Evolutionary conservation across 2,329 filamentous ascomycete genomes (phyloP).

Genomic region (Aspergillus tubingensis): DNA sequence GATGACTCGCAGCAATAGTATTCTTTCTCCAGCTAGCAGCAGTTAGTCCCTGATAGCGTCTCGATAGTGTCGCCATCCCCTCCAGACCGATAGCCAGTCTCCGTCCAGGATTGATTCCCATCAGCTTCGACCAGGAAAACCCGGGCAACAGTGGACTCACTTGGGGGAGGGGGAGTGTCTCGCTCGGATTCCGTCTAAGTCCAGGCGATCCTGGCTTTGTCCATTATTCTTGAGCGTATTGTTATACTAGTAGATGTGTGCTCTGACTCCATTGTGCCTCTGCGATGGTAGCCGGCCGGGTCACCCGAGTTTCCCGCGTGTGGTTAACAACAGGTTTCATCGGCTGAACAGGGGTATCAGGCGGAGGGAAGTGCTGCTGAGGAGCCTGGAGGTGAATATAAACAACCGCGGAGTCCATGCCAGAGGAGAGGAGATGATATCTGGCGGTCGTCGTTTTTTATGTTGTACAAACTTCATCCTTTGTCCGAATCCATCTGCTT

Average conservation of each 20-base stretch:
- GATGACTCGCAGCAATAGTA: conserved; percentile 13
- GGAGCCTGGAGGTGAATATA: conserved; percentile 3
- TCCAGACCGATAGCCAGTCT: conserved; percentile 9
- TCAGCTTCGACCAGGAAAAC: not conserved
- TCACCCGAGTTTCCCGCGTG: conserved; percentile 21
- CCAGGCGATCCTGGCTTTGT: not conserved
- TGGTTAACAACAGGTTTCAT: conserved; percentile 16
- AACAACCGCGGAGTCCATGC: not conserved
- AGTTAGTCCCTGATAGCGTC: not conserved
- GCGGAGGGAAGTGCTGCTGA: not conserved
- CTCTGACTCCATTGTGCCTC: not conserved
- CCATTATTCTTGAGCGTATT: not conserved
- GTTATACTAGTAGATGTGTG: not conserved
- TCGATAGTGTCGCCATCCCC: not conserved
- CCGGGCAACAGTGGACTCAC: conserved; percentile 3
- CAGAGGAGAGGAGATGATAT: not conserved
- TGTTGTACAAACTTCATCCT: not conserved
- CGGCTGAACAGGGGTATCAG: conserved; percentile 11
- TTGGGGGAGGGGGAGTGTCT: conserved; percentile 1
- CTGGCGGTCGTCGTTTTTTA: not conserved
- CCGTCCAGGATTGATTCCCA: not conserved
- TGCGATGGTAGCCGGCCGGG: conserved; percentile 6
- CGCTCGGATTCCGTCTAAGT: not conserved
- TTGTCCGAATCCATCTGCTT: not conserved
- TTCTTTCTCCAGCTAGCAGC: not conserved